Evolutionary conservation across 2,329 filamentous ascomycete species (phyloP), one percentile per base, ranked within the genome.

Genomic region (Leptographium lundbergii): DNA sequence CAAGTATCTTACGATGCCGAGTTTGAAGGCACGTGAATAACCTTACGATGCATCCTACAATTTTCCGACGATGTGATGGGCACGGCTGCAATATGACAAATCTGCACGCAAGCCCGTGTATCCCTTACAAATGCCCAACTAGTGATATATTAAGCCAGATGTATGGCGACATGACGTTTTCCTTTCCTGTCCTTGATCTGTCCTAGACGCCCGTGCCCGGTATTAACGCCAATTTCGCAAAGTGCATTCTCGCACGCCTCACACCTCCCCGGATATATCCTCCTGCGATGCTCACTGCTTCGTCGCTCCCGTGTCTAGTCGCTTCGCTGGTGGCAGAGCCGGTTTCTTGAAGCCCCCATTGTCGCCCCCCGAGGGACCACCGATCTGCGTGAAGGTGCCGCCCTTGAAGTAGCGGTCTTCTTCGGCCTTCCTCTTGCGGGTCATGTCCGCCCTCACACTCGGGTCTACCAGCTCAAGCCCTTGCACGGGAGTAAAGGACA

Each of bases 351-450:
- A 96, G 0, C 83, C 86, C 2, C 59, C 59, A 14, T 60, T 27
- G 13, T 77, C 82, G 56, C 78, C 79, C 6, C 29, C 29, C 2
- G 51, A 4, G n/a, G 19, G 10, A 53, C 68, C 50, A 32, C 27
- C 48, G 59, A 95, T 81, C 71, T 96, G 91, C 10, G 94, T 96
- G 69, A 99, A 99, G 0, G 89, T 91, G n/a, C 94, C 94, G 54
- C 90, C 89, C 72, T 94, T 95, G 77, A 99, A 99, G 87, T 91
- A 99, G 45, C 90, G 80, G 69, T 97, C 92, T 69, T 96, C 90
- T 63, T 97, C 94, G 0, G 90, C 91, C 70, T 96, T 95, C 63
- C 91, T 79, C 77, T 97, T 97, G 66, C 90, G 81, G 69, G 81
- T 91, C 70, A 95, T 81, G 74, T 96, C 91, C 9, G 89, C 88